These are phyloP conservation scores for Pseudophaeomoniella oleicola DNA, from an alignment of 2,329 filamentous ascomycete genomes.

Conservation along the genomic window DNA sequence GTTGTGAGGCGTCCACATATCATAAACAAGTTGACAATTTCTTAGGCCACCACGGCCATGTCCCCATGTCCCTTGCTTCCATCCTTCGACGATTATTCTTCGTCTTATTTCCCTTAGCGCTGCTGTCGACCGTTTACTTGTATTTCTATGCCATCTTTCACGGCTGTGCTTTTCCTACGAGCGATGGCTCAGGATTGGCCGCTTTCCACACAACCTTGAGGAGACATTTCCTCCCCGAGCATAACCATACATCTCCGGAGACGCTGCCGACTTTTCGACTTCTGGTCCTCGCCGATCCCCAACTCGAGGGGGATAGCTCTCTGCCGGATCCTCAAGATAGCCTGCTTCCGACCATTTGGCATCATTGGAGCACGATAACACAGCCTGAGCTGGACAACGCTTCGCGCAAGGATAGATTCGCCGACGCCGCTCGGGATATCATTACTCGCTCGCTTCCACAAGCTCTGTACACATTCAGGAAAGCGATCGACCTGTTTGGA, in stretches of 20 bases:
- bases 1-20: too few species aligned
- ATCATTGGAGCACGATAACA: conserved; percentile 18
- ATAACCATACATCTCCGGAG: conserved; percentile 3
- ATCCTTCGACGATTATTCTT: conserved; percentile 30
- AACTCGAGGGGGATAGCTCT: conserved; percentile 82
- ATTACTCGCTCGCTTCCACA: conserved; percentile 33
- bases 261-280: conserved; percentile 52
- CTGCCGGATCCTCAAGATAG: conserved; percentile 43
- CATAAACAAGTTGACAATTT: too few species aligned
- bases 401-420: not conserved
- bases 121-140: conserved; percentile 60
- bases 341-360: conserved; percentile 23
- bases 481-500: conserved; percentile 74
- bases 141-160: conserved; percentile 77
- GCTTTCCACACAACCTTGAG: conserved; percentile 20
- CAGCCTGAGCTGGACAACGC: conserved; percentile 1
- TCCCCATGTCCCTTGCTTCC: conserved; percentile 34
- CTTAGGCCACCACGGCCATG: not conserved
- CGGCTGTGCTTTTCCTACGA: conserved; percentile 62
- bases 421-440: conserved; percentile 1
- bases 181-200: conserved; percentile 17
- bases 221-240: conserved; percentile 17
- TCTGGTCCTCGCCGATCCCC: conserved; percentile 77
- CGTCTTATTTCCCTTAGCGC: conserved; percentile 48
- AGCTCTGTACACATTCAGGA: conserved; percentile 53